Conservation (phyloP, 495 filamentous ascomycete species). For the Penicillium longicatenatum region DNA sequence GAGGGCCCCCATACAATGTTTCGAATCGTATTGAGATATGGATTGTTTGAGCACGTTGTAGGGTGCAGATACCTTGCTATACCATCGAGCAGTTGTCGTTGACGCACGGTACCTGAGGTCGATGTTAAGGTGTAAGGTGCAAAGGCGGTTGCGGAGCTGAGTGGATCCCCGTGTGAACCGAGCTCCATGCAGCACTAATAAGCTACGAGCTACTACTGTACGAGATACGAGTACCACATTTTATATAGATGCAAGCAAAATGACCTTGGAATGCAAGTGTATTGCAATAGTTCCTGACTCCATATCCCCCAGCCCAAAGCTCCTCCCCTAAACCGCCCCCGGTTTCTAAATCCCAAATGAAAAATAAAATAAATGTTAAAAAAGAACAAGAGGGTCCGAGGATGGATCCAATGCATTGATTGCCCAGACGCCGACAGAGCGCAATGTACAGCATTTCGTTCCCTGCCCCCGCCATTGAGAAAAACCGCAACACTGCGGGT, state of each 20-base stretch:
- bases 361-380: constrained; percentile 1
- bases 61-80: neutral
- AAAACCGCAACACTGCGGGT: constrained; percentile 17
- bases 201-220: neutral
- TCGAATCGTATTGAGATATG: neutral
- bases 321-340: constrained; percentile 6
- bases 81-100: neutral
- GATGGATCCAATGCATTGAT: constrained; percentile 31
- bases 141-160: constrained; percentile 13
- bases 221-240: neutral
- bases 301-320: constrained; percentile 15
- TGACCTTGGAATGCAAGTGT: constrained; percentile 14
- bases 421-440: constrained; percentile 30
- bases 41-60: neutral
- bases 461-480: constrained; percentile 11
- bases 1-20: neutral
- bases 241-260: constrained; percentile 5
- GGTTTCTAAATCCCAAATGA: constrained; percentile 10
- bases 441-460: constrained; percentile 28
- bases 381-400: constrained; percentile 9
- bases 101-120: neutral
- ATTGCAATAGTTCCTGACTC: constrained; percentile 25
- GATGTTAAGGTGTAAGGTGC: too few species aligned
- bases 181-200: neutral
- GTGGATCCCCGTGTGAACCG: constrained; percentile 10